A percentile compares a stretch with the other conserved stretches of the same genome.
These are phyloP conservation scores for Chytriomyces sp. DNA, from an alignment of 192 early-diverging fungal genomes.

Conservation along the genomic window DNA sequence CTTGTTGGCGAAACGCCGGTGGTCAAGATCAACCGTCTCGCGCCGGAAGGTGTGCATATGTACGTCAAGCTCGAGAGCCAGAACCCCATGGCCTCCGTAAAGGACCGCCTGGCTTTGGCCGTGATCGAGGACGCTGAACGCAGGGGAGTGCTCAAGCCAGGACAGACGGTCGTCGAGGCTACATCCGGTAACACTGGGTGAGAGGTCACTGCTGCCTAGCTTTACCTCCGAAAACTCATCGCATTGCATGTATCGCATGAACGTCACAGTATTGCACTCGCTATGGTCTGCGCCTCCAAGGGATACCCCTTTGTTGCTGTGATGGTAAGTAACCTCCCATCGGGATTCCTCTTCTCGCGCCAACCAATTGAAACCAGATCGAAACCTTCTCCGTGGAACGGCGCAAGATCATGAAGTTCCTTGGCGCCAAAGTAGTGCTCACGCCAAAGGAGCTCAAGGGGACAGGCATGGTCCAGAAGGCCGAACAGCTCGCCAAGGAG, in stretches of 20 bases:
- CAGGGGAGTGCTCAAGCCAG: conserved; percentile 76
- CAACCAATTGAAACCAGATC: conserved; percentile 41
- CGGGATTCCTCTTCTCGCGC: too few relatives aligned
- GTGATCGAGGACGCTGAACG: conserved; percentile 95
- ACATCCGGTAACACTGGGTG: conserved; percentile 81
- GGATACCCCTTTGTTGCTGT: conserved; percentile 48
- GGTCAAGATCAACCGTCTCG: conserved; percentile 41
- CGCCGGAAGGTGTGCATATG: conserved; percentile 73
- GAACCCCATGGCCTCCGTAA: conserved; percentile 96
- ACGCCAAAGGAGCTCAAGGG: conserved; percentile 49
- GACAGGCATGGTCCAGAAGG: conserved; percentile 46
- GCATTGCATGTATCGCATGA: background rate
- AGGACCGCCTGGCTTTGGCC: conserved; percentile 93
- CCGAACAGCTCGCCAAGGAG: conserved; percentile 39
- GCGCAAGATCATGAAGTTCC: conserved; percentile 49
- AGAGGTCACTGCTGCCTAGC: background rate
- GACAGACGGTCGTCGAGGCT: conserved; percentile 81
- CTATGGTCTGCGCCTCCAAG: conserved; percentile 45
- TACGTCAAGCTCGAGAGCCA: conserved; percentile 95
- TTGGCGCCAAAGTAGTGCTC: conserved; percentile 47
- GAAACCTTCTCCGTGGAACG: conserved; percentile 49
- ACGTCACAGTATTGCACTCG: conserved; percentile 39
- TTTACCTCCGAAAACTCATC: background rate
- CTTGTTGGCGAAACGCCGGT: conserved; percentile 15
- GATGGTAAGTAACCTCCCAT: too few relatives aligned